phyloP scores from a whole-genome alignment of 306 rosid species.

The Lablab purpureus region DNA sequence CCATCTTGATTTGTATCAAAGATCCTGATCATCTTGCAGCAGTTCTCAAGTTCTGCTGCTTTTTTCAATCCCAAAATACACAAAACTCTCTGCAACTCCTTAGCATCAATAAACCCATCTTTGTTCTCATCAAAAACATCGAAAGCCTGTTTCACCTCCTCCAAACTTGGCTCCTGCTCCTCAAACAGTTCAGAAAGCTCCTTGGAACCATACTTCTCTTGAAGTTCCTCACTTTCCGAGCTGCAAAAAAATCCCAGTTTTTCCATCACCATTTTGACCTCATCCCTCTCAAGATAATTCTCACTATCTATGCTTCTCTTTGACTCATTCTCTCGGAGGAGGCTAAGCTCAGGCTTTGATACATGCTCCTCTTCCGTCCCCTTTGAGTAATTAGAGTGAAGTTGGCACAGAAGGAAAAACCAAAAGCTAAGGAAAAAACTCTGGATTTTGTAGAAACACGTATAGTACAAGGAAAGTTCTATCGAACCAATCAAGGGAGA shows the following conservation, averaged over 20 bases:
- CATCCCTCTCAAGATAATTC: constrained; percentile 55
- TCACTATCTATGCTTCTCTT: constrained; percentile 46
- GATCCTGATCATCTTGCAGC: constrained; percentile 72
- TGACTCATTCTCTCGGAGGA: constrained; percentile 12
- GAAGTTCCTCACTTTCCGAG: constrained; percentile 59
- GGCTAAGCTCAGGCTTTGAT: constrained; percentile 36
- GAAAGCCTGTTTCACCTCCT: constrained; percentile 87
- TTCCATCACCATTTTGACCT: constrained; percentile 64
- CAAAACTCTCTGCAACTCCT: constrained; percentile 75
- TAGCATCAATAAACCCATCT: constrained; percentile 81
- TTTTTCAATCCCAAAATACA: constrained; percentile 64
- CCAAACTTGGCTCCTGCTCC: constrained; percentile 84
- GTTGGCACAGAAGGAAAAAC: constrained; percentile 41
- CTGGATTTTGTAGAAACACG: not conserved
- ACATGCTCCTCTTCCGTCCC: constrained; percentile 14
- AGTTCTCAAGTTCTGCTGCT: constrained; percentile 55
- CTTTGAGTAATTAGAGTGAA: constrained; percentile 38
- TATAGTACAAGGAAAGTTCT: not conserved
- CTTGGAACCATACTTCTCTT: constrained; percentile 44
- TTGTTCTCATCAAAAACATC: constrained; percentile 82
- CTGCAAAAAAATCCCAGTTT: constrained; percentile 63
- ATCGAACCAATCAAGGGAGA: constrained; percentile 38
- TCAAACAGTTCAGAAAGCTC: constrained; percentile 71
- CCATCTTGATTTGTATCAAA: constrained; percentile 74
- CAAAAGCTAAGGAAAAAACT: constrained; percentile 38